Evolutionary conservation across 257 asterid species (phyloP).

Genomic region (Avicennia marina): DNA sequence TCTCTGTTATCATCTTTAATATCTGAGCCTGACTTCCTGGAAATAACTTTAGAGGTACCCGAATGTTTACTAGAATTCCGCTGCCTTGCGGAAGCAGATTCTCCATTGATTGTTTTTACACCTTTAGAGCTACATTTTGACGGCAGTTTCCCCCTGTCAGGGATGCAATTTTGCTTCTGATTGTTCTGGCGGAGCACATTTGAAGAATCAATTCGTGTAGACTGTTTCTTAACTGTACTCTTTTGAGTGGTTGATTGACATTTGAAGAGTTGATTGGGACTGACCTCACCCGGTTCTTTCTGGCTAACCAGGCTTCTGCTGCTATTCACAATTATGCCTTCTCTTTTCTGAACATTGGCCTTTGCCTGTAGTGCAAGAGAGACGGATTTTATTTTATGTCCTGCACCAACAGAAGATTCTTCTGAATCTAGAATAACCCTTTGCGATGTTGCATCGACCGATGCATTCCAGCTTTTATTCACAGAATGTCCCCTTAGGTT

Average conservation of each 20-base stretch:
- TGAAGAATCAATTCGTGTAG: constrained; percentile 29
- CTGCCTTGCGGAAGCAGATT: constrained; percentile 40
- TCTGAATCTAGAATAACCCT: too few species aligned
- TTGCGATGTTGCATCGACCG: too few species aligned
- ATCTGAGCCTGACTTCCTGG: constrained; percentile 50
- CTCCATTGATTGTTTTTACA: constrained; percentile 37
- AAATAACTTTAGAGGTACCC: constrained; percentile 39
- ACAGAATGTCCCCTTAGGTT: constrained; percentile 36
- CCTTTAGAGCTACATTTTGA: constrained; percentile 42
- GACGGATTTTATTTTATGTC: constrained; percentile 57
- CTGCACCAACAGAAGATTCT: constrained; percentile 31
- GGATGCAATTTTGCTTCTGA: constrained; percentile 72
- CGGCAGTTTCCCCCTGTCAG: constrained; percentile 54
- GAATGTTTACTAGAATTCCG: constrained; percentile 38
- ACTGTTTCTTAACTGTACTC: constrained; percentile 40
- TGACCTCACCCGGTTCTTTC: constrained; percentile 42
- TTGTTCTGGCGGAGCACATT: constrained; percentile 70
- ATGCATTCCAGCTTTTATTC: constrained; percentile 43
- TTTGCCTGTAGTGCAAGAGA: constrained; percentile 93
- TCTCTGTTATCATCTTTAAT: constrained; percentile 37
- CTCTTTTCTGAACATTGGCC: constrained; percentile 84
- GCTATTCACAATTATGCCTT: constrained; percentile 32
- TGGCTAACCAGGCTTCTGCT: constrained; percentile 25
- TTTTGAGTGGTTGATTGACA: constrained; percentile 43
- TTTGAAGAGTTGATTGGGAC: constrained; percentile 35